Evolutionary conservation across 352 stramenopile genomes (phyloP).

Genomic region (Paralagenidium karlingii): DNA sequence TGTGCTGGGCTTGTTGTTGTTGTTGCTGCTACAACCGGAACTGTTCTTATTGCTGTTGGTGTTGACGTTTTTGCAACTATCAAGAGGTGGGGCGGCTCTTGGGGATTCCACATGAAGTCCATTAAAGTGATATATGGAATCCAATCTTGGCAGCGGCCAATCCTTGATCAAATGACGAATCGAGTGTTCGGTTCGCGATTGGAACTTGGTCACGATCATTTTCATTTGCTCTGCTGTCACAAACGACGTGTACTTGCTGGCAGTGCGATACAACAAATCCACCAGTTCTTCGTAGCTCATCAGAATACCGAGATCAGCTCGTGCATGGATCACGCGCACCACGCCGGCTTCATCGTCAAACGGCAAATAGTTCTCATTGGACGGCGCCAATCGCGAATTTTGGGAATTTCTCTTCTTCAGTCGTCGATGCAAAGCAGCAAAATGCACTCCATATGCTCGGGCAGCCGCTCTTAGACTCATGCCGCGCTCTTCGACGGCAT

Average conservation of each 20-base stretch:
- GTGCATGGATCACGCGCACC: conserved; percentile 52
- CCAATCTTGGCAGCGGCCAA: conserved; percentile 30
- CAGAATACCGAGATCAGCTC: conserved; percentile 50
- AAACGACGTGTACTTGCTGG: conserved; percentile 34
- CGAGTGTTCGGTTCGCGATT: conserved; percentile 43
- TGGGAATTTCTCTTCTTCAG: conserved; percentile 50
- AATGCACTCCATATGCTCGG: conserved; percentile 47
- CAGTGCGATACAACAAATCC: conserved; percentile 40
- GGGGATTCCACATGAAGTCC: too few species aligned
- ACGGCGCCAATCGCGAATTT: conserved; percentile 19
- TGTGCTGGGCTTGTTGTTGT: too few species aligned
- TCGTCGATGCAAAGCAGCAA: conserved; percentile 46
- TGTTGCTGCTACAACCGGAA: too few species aligned
- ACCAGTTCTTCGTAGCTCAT: conserved; percentile 58
- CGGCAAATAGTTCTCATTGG: conserved; percentile 39
- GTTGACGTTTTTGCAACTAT: too few species aligned
- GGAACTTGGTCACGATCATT: conserved; percentile 32
- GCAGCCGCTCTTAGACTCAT: conserved; percentile 57
- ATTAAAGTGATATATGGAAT: too few species aligned
- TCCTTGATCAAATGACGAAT: conserved; percentile 48
- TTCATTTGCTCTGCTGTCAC: conserved; percentile 21
- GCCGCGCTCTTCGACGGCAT: conserved; percentile 45
- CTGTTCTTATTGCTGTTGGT: too few species aligned
- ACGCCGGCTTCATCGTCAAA: conserved; percentile 58
- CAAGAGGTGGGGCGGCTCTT: too few species aligned